A percentile compares a stretch with the other conserved stretches of the same genome.
Conservation (phyloP, 2,329 filamentous ascomycete genomes). For the Coniella lustricola region DNA sequence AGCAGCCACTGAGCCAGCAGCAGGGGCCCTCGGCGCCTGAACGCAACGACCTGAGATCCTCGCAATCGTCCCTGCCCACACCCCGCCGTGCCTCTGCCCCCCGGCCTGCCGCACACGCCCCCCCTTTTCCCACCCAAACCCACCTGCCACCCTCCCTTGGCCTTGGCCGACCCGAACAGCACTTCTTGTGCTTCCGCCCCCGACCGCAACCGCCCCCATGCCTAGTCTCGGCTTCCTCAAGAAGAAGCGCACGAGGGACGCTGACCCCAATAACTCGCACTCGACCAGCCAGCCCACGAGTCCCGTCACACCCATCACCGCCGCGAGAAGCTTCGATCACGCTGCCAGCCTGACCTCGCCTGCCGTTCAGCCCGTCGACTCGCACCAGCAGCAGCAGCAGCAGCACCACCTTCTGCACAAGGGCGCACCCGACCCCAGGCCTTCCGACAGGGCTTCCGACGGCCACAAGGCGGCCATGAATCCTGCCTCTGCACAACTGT, state of each 20-base stretch:
- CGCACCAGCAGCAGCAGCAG: slow-evolving; percentile 7
- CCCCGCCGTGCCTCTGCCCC: slow-evolving; percentile 5
- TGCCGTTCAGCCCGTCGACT: slow-evolving; percentile 20
- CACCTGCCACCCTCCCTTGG: slow-evolving; percentile 10
- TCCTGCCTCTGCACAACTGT: slow-evolving; percentile 17
- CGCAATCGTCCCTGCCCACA: slow-evolving; percentile 8
- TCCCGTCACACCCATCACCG: slow-evolving; percentile 50
- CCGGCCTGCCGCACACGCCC: slow-evolving; percentile 5
- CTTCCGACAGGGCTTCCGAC: slow-evolving; percentile 22
- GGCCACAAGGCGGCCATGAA: slow-evolving; percentile 26
- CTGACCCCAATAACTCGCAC: slow-evolving; percentile 57
- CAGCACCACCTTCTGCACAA: slow-evolving; percentile 18
- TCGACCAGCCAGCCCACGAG: slow-evolving; percentile 59
- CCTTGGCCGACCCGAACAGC: slow-evolving; percentile 1
- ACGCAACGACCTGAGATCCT: slow-evolving; percentile 6
- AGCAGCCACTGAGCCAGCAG: no score
- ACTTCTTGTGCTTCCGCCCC: slow-evolving; percentile 13
- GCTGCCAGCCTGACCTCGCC: slow-evolving; percentile 29
- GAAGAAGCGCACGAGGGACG: slow-evolving; percentile 97
- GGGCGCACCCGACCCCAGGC: slow-evolving; percentile 28
- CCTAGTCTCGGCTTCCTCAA: slow-evolving; percentile 94
- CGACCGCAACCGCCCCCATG: slow-evolving; percentile 47
- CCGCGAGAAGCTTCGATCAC: slow-evolving; percentile 42
- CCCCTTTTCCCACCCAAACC: slow-evolving; percentile 9
- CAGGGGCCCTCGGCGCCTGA: background rate